These are phyloP conservation scores for Phytophthora meadii DNA, from an alignment of 352 stramenopile species.

Conservation along the genomic window DNA sequence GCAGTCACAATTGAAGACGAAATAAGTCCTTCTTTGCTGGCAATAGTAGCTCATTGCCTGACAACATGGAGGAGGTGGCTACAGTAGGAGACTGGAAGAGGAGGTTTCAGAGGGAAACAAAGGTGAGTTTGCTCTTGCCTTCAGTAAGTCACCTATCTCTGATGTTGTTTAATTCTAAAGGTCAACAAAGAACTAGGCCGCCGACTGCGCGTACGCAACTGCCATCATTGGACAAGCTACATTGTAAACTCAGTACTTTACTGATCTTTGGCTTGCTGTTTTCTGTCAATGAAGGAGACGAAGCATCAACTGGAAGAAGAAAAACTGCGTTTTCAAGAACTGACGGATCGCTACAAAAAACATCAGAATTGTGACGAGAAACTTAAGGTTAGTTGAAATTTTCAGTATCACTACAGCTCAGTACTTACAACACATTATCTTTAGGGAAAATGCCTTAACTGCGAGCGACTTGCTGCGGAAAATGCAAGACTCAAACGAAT, in stretches of 20 bases:
- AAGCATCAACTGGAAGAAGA: constrained; percentile 60
- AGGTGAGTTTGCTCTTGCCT: constrained; percentile 37
- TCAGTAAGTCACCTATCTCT: constrained; percentile 1
- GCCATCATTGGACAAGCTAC: too few relatives aligned
- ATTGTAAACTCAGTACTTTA: not conserved
- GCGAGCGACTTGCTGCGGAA: constrained; percentile 23
- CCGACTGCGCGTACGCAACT: constrained; percentile 54
- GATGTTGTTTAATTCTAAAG: constrained; percentile 29
- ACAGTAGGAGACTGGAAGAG: constrained; percentile 59
- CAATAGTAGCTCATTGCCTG: too few relatives aligned
- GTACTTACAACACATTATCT: too few relatives aligned
- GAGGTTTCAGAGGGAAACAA: constrained; percentile 73
- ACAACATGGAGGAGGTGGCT: constrained; percentile 19
- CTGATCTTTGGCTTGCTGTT: constrained; percentile 2
- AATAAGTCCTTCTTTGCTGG: constrained; percentile 10
- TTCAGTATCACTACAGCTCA: too few relatives aligned
- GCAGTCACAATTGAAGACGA: constrained; percentile 24
- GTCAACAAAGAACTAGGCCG: constrained; percentile 81
- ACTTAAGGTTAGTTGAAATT: constrained; percentile 1
- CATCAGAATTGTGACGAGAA: constrained; percentile 15
- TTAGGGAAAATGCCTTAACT: constrained; percentile 25
- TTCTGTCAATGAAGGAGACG: constrained; percentile 38
- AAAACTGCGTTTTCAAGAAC: constrained; percentile 38
- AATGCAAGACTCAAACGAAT: constrained; percentile 14
- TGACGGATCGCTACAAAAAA: constrained; percentile 35